Evolutionary conservation across 106 monocot species (phyloP).

Genomic region (Allium fistulosum): DNA sequence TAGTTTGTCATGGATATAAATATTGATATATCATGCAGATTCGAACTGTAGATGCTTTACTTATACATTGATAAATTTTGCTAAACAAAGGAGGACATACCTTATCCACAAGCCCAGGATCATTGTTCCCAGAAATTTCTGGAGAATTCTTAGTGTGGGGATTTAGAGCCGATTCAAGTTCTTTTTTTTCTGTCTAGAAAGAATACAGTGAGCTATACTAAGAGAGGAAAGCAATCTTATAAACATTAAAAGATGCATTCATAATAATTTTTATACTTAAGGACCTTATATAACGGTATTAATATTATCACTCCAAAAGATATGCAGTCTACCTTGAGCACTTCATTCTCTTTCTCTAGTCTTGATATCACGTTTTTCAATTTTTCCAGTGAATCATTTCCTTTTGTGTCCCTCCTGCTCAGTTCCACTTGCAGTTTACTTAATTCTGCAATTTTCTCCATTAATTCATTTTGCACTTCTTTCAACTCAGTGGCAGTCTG

Average conservation of each 20-base stretch:
- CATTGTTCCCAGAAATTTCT: slow-evolving; percentile 24
- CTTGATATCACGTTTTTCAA: slow-evolving; percentile 24
- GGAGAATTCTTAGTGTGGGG: slow-evolving; percentile 12
- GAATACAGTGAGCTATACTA: neutral
- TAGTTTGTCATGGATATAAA: too few relatives aligned
- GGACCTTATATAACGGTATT: too few relatives aligned
- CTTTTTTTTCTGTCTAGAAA: slow-evolving; percentile 48
- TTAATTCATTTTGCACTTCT: slow-evolving; percentile 42
- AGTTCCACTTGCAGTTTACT: slow-evolving; percentile 40
- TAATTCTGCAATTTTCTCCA: slow-evolving; percentile 38
- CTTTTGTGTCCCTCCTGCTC: slow-evolving; percentile 23
- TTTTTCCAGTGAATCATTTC: slow-evolving; percentile 39
- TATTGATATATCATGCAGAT: too few relatives aligned
- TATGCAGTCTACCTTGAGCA: slow-evolving; percentile 46
- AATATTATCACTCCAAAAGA: too few relatives aligned
- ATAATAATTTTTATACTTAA: too few relatives aligned
- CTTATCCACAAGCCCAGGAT: slow-evolving; percentile 16
- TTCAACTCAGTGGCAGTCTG: slow-evolving; percentile 36
- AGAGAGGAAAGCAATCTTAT: neutral
- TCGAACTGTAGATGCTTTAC: too few relatives aligned
- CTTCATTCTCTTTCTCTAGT: slow-evolving; percentile 54
- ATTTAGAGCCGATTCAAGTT: slow-evolving; percentile 33
- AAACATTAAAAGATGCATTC: too few relatives aligned
- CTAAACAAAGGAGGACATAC: slow-evolving; percentile 9
- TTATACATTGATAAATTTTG: too few relatives aligned